phyloP scores from a whole-genome alignment of 345 rosid genomes.

The Hypericum androsaemum region DNA sequence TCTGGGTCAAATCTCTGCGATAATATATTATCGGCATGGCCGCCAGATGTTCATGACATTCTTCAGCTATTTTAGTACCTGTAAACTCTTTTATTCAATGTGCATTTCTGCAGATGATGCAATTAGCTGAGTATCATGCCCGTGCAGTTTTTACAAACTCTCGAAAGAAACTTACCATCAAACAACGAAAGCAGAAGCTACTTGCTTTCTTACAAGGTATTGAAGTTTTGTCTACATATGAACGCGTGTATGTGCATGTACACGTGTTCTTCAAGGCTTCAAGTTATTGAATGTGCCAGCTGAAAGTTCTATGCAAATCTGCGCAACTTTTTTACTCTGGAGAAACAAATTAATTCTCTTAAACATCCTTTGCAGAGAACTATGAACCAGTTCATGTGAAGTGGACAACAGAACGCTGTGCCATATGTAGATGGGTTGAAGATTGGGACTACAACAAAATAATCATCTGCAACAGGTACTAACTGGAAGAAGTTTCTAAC shows the following conservation, averaged over 20 bases:
- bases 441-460: constrained; percentile 99
- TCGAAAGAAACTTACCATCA: constrained; percentile 60
- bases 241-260: too few relatives aligned
- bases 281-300: too few relatives aligned
- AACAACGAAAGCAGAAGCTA: constrained; percentile 70
- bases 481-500: too few relatives aligned
- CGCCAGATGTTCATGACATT: too few relatives aligned
- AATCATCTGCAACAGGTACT: constrained; percentile 89
- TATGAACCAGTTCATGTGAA: constrained; percentile 69
- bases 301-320: too few relatives aligned
- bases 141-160: constrained; percentile 47
- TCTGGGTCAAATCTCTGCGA: constrained; percentile 1
- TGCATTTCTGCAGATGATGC: constrained; percentile 58
- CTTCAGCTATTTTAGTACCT: too few relatives aligned
- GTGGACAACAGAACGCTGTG: constrained; percentile 99
- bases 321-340: too few relatives aligned
- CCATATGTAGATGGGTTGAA: constrained; percentile 99
- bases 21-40: too few relatives aligned
- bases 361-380: constrained; percentile 32
- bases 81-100: neutral
- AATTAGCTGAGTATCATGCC: constrained; percentile 77
- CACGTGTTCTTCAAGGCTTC: too few relatives aligned
- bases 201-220: constrained; percentile 70
- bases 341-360: neutral
- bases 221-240: neutral